Base-by-base conservation (phyloP, 1,139 yeast species). In the Blastobotrys buckinghamii region DNA sequence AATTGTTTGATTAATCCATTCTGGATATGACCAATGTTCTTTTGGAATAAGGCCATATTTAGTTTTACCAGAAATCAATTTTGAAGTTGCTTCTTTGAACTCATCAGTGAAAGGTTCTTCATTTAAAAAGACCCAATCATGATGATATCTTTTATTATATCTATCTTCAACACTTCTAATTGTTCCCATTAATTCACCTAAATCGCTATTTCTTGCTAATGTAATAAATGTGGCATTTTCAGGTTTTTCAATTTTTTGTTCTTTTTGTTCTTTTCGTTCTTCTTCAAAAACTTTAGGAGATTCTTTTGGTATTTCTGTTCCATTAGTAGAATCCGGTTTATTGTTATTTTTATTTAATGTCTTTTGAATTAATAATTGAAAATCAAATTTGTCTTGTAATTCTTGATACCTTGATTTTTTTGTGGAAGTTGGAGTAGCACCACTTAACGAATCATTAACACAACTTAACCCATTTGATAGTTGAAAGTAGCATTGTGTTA, bases 101-200 rank as follows among this genome's bases (percentile, higher is more conserved):
- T 71, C 71, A 1, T 71, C 72, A 29, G 72, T 66, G 57, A 82
- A 82, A 16, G 71, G 75, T 54, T 75, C 82, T 56, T 84, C 83
- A 65, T 84, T 84, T 52, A 84, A 70, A 61, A 85, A 85, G 12
- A 84, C 85, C 94, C 94, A 85, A 63, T 84, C 92, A 63, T 85
- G 85, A 58, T 81, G 73, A 68, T 67, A 84, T 51, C 77, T 73
- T 39, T 70, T 63, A 68, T 85, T 85, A 71, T 84, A 85, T 42
- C 89, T 71, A 61, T 82, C 87, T 66, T 85, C 92, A 49, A 83
- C 74, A 16, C 76, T 69, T 48, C 75, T 73, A 41, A 86, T 77
- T 2, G 90, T 75, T 44, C 70, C 70, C 17, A 82, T 59, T 52
- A 85, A 68, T 13, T 73, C 75, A 54, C 71, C 72, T 19, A 85